Conservation (phyloP, 371 early-diverging fungal species). For the Apophysomyces trapeziformis region DNA sequence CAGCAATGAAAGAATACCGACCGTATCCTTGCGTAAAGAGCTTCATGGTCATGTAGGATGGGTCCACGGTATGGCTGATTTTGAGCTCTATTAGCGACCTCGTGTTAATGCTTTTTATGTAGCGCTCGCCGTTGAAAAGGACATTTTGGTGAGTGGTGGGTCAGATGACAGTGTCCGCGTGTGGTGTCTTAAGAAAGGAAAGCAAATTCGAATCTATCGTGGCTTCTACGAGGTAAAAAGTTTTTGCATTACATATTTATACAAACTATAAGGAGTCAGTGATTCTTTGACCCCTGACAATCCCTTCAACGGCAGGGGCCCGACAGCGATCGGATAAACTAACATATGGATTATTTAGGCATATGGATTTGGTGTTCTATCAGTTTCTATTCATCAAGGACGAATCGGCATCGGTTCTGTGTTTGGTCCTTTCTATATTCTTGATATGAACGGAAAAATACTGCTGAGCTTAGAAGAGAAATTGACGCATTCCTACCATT, state of each 20-base stretch:
- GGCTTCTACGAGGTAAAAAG: slow-evolving; percentile 12
- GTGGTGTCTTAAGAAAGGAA: slow-evolving; percentile 12
- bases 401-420: slow-evolving; percentile 12
- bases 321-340: background rate
- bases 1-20: background rate
- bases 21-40: background rate
- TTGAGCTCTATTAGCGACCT: background rate
- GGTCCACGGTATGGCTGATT: background rate
- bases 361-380: slow-evolving; percentile 3
- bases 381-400: slow-evolving; percentile 12
- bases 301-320: background rate
- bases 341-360: background rate
- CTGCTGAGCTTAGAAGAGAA: background rate
- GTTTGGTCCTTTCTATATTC: slow-evolving; percentile 13
- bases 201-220: slow-evolving; percentile 3
- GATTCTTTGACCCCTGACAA: background rate
- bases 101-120: slow-evolving; percentile 2
- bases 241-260: background rate
- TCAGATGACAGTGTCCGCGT: slow-evolving; percentile 9
- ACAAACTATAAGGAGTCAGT: background rate
- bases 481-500: slow-evolving; percentile 2
- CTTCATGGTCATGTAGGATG: slow-evolving; percentile 10
- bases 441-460: background rate
- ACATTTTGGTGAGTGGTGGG: slow-evolving; percentile 12
- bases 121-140: slow-evolving; percentile 1